Percentiles rank a stretch among this genome's conserved stretches.
phyloP scores from a whole-genome alignment of 1,139 yeast species.

The Geotrichum citri-aurantii region DNA sequence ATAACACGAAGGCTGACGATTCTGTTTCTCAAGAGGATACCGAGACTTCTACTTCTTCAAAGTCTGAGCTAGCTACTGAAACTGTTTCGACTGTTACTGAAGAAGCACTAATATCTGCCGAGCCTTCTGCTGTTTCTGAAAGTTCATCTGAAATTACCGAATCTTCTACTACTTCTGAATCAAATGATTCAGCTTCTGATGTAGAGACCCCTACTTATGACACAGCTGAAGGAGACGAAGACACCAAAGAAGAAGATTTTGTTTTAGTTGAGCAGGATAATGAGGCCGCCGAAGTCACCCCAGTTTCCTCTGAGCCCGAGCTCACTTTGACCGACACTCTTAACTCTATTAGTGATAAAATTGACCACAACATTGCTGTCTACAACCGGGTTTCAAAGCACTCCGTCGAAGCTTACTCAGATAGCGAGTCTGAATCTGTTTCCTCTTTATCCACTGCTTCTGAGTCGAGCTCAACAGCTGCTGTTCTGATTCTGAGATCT shows the following conservation, averaged over 20 bases:
- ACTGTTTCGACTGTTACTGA: neutral
- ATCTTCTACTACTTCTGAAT: neutral
- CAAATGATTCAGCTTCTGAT: neutral
- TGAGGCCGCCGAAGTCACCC: neutral
- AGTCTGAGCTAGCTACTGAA: neutral
- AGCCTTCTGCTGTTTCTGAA: neutral
- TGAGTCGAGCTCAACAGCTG: neutral
- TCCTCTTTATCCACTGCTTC: conserved; percentile 5
- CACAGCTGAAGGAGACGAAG: neutral
- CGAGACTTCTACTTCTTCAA: neutral
- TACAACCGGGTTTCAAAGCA: conserved; percentile 2
- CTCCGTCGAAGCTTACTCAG: neutral
- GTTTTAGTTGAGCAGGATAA: neutral
- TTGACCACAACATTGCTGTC: conserved; percentile 5
- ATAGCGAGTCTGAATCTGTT: conserved; percentile 1
- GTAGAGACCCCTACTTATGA: neutral
- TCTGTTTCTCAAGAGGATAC: neutral
- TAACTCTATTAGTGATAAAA: neutral
- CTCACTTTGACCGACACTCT: neutral
- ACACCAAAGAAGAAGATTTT: neutral
- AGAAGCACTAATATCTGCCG: neutral
- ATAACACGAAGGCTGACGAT: neutral
- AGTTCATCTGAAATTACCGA: neutral
- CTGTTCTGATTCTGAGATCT: conserved; percentile 1
- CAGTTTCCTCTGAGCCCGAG: neutral